phyloP scores from a whole-genome alignment of 768 basidiomycete species.

The Wakefieldia striispora region DNA sequence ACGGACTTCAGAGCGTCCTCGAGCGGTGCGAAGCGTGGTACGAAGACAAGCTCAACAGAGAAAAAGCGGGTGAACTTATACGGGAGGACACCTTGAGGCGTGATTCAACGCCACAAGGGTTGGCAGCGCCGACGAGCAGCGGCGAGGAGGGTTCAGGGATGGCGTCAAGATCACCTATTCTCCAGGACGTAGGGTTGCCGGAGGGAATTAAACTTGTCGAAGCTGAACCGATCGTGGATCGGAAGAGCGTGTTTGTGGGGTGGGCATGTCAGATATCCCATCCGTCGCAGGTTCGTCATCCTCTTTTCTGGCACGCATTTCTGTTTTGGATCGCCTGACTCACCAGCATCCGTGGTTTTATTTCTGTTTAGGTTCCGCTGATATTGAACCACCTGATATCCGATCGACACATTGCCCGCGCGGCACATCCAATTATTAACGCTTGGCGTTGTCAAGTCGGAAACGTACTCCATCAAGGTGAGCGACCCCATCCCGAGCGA shows the following conservation, averaged over 20 bases:
- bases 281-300: slow-evolving; percentile 60
- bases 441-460: slow-evolving; percentile 79
- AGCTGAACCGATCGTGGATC: slow-evolving; percentile 79
- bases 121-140: slow-evolving; percentile 1
- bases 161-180: slow-evolving; percentile 1
- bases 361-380: slow-evolving; percentile 55
- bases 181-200: slow-evolving; percentile 39
- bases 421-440: slow-evolving; percentile 77
- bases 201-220: slow-evolving; percentile 64
- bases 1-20: slow-evolving; percentile 75
- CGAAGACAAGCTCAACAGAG: slow-evolving; percentile 55
- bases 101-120: slow-evolving; percentile 12
- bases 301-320: not conserved
- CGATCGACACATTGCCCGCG: slow-evolving; percentile 70
- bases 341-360: not conserved
- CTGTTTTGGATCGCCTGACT: not conserved
- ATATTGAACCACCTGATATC: slow-evolving; percentile 66
- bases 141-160: slow-evolving; percentile 2
- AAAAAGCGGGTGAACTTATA: slow-evolving; percentile 52
- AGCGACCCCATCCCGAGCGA: slow-evolving; percentile 4
- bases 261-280: slow-evolving; percentile 78
- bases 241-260: slow-evolving; percentile 85
- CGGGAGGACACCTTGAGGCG: slow-evolving; percentile 48
- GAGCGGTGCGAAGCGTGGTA: slow-evolving; percentile 73
- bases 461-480: slow-evolving; percentile 72